Conservation (phyloP, 177 flowering plant species). For the Vitis hybrid region DNA sequence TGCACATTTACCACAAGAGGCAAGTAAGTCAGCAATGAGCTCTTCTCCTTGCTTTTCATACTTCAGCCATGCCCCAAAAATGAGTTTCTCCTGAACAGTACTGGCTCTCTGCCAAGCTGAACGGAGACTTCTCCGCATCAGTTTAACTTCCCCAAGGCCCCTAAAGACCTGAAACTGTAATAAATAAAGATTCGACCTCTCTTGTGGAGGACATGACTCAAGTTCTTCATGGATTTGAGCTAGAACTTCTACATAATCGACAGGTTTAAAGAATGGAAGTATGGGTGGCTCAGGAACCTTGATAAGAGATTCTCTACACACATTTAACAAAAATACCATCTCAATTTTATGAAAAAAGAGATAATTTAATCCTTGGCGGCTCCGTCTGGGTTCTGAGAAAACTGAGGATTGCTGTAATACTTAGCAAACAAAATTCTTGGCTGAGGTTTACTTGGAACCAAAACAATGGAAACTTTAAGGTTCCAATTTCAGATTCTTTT, state of each 20-base stretch:
- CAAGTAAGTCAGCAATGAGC: conserved; percentile 73
- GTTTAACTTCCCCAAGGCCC: conserved; percentile 87
- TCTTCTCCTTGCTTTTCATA: conserved; percentile 93
- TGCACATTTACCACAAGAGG: conserved; percentile 69
- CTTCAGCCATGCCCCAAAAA: conserved; percentile 94
- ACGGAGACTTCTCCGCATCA: conserved; percentile 82
- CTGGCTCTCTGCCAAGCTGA: conserved; percentile 78
- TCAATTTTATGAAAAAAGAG: conserved; percentile 1
- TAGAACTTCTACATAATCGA: conserved; percentile 89
- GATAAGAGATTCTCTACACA: conserved; percentile 83
- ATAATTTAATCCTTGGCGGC: too few relatives aligned
- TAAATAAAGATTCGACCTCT: conserved; percentile 74
- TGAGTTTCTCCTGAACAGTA: conserved; percentile 67
- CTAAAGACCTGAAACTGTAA: conserved; percentile 85
- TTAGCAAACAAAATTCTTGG: too few relatives aligned
- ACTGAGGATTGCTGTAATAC: too few relatives aligned
- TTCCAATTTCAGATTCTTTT: too few relatives aligned
- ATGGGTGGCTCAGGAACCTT: conserved; percentile 88
- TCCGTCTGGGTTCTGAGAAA: too few relatives aligned
- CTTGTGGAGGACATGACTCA: conserved; percentile 61
- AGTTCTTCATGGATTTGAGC: conserved; percentile 97
- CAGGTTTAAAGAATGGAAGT: conserved; percentile 83
- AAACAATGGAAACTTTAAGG: too few relatives aligned
- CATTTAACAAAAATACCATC: conserved; percentile 12
- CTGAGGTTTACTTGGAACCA: too few relatives aligned